phyloP scores from a whole-genome alignment of 2,329 filamentous ascomycete genomes.

The Leptographium lundbergii region DNA sequence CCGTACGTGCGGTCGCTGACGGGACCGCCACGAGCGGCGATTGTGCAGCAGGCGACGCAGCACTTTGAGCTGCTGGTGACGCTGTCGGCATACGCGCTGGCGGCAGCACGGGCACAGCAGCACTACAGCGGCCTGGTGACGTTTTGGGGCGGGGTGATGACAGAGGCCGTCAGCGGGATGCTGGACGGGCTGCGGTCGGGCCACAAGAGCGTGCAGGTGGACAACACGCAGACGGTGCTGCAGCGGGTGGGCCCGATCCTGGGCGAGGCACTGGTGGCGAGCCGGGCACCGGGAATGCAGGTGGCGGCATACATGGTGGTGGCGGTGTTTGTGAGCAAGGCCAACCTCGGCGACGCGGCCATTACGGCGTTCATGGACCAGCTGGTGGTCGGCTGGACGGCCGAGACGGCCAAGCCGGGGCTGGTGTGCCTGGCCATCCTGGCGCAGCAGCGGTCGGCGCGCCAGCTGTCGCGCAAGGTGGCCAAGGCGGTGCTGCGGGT shows the following conservation, averaged over 20 bases:
- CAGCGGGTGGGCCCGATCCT: constrained; percentile 55
- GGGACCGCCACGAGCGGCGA: constrained; percentile 62
- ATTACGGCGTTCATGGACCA: constrained; percentile 87
- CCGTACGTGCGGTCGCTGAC: constrained; percentile 74
- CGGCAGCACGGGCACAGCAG: constrained; percentile 56
- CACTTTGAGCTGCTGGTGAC: constrained; percentile 63
- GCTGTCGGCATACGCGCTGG: constrained; percentile 68
- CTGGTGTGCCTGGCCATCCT: constrained; percentile 72
- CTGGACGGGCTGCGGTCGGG: constrained; percentile 68
- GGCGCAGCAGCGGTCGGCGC: constrained; percentile 63
- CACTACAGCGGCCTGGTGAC: constrained; percentile 68
- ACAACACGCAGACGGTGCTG: constrained; percentile 70
- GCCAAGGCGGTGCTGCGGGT: constrained; percentile 56
- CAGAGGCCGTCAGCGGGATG: constrained; percentile 74
- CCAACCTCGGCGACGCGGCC: constrained; percentile 62
- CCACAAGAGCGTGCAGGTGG: constrained; percentile 59
- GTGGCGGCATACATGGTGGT: constrained; percentile 87
- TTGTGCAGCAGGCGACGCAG: constrained; percentile 74
- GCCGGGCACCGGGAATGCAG: constrained; percentile 64
- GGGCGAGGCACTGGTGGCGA: constrained; percentile 64
- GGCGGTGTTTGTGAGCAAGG: constrained; percentile 74
- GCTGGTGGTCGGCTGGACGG: constrained; percentile 63
- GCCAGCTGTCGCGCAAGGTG: constrained; percentile 56
- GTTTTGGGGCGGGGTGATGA: constrained; percentile 84
- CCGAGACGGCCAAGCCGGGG: constrained; percentile 58